Conservation (phyloP, 106 monocot species). For the Ottelia alismoides region DNA sequence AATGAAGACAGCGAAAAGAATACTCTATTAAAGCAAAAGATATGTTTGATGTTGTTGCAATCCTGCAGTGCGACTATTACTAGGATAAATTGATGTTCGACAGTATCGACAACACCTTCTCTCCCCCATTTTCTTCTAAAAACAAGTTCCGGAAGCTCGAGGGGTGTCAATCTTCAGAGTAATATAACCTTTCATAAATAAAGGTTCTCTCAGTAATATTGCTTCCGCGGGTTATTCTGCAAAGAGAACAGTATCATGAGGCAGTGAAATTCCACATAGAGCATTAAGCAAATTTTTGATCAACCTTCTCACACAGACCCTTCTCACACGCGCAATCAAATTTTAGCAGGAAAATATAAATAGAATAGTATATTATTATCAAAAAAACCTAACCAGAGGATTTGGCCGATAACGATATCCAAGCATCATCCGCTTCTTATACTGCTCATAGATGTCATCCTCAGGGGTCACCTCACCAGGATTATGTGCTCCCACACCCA, state of each 20-base stretch:
- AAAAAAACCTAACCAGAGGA: slow-evolving; percentile 14
- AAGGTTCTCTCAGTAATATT: slow-evolving; percentile 23
- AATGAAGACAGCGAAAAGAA: too few relatives aligned
- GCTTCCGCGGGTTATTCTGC: slow-evolving; percentile 25
- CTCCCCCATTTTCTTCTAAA: too few relatives aligned
- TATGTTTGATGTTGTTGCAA: too few relatives aligned
- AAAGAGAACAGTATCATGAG: not conserved
- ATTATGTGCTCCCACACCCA: slow-evolving; percentile 77
- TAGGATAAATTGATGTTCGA: too few relatives aligned
- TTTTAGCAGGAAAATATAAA: not conserved
- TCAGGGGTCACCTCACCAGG: slow-evolving; percentile 65
- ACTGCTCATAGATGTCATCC: slow-evolving; percentile 22
- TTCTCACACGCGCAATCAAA: not conserved
- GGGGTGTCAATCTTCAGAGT: too few relatives aligned
- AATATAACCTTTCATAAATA: too few relatives aligned
- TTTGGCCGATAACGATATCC: slow-evolving; percentile 26
- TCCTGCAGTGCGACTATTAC: too few relatives aligned
- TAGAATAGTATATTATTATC: not conserved
- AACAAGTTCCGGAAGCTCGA: too few relatives aligned
- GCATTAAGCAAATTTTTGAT: too few relatives aligned
- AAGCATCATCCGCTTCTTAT: slow-evolving; percentile 32
- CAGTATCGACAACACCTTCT: too few relatives aligned
- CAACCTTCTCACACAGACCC: too few relatives aligned
- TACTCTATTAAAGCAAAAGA: too few relatives aligned
- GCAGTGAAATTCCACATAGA: not conserved